Evolutionary conservation across 192 early-diverging fungal genomes (phyloP).

Genomic region (Coemansia sp.): DNA sequence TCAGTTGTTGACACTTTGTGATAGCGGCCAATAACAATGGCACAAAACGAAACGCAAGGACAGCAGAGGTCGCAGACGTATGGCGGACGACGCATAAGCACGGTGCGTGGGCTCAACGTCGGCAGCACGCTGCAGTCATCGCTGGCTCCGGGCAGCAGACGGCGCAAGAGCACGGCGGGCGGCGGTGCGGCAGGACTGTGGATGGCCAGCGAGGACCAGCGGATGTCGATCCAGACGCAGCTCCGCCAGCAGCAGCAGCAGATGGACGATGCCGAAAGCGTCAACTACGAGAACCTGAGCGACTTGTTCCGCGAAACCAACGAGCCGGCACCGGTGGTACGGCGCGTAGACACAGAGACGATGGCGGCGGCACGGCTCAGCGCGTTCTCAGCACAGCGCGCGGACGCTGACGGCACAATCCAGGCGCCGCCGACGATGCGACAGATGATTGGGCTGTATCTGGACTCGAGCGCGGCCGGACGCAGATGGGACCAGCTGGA

Average conservation of each 20-base stretch:
- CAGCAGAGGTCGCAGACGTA: not conserved
- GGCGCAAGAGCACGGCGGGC: constrained; percentile 40
- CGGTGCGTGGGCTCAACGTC: constrained; percentile 26
- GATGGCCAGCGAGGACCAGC: constrained; percentile 2
- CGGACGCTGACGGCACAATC: constrained; percentile 26
- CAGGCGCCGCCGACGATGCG: constrained; percentile 48
- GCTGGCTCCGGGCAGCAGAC: constrained; percentile 7
- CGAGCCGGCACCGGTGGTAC: constrained; percentile 15
- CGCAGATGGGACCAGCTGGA: constrained; percentile 65
- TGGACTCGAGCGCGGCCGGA: constrained; percentile 55
- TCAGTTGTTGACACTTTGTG: not conserved
- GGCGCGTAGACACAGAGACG: constrained; percentile 22
- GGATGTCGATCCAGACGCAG: constrained; percentile 10
- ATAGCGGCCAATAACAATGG: not conserved
- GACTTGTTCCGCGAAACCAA: constrained; percentile 36
- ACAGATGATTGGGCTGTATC: constrained; percentile 55
- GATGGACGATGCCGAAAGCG: constrained; percentile 25
- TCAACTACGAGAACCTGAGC: constrained; percentile 42
- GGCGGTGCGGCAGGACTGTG: constrained; percentile 4
- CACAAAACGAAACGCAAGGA: not conserved
- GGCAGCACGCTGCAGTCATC: constrained; percentile 47
- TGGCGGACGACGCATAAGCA: not conserved
- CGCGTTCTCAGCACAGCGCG: constrained; percentile 41
- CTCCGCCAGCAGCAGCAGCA: constrained; percentile 4
- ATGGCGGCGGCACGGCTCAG: constrained; percentile 28